These are phyloP conservation scores for Suillus cothurnatus DNA, from an alignment of 768 basidiomycete genomes.

Conservation along the genomic window DNA sequence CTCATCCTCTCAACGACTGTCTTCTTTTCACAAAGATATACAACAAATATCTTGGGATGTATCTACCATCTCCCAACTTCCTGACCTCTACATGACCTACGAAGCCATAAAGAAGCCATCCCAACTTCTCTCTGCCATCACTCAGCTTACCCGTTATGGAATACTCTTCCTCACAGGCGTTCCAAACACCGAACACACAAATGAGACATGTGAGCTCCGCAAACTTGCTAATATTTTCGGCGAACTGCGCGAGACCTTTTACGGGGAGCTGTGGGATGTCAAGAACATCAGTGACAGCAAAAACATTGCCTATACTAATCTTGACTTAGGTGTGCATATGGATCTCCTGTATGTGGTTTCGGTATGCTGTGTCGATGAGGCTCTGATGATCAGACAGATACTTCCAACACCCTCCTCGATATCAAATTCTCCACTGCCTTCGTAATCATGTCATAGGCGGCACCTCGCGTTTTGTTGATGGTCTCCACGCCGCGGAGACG, in stretches of 20 bases:
- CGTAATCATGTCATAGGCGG: conserved; percentile 85
- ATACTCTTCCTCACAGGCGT: conserved; percentile 74
- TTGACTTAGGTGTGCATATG: conserved; percentile 88
- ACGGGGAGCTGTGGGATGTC: conserved; percentile 89
- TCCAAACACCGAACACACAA: conserved; percentile 58
- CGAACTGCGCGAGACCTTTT: conserved; percentile 84
- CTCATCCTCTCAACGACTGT: conserved; percentile 37
- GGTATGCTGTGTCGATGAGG: not conserved
- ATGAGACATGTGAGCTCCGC: conserved; percentile 67
- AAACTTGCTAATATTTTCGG: conserved; percentile 70
- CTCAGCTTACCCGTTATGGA: conserved; percentile 72
- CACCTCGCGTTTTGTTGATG: conserved; percentile 84
- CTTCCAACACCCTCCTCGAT: conserved; percentile 88
- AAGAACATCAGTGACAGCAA: conserved; percentile 68
- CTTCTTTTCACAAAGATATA: conserved; percentile 48
- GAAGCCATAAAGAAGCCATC: conserved; percentile 43
- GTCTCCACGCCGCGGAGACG: conserved; percentile 59
- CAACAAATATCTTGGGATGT: conserved; percentile 47
- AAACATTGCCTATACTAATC: conserved; percentile 95
- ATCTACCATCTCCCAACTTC: conserved; percentile 35
- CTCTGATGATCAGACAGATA: conserved; percentile 54
- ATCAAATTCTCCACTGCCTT: conserved; percentile 91
- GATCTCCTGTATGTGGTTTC: conserved; percentile 78
- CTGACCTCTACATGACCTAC: conserved; percentile 60
- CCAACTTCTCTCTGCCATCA: conserved; percentile 59